Percentiles rank a stretch among this genome's conserved stretches.
Conservation (phyloP, 331 rosid species). For the Ulmus americana region DNA sequence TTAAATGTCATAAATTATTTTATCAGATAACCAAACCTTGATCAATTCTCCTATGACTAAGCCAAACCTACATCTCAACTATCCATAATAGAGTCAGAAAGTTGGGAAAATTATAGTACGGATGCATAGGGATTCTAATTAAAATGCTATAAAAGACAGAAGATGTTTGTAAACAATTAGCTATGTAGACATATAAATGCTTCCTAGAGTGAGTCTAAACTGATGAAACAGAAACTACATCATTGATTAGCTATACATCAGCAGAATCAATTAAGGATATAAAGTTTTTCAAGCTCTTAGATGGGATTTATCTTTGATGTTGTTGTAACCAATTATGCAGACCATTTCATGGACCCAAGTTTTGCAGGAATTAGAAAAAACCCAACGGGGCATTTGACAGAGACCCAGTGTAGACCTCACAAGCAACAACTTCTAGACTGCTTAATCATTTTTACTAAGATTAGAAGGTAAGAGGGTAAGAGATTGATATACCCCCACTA, state of each 20-base stretch:
- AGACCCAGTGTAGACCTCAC: conserved; percentile 2
- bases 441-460: too few species aligned
- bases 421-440: background rate
- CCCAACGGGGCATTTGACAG: background rate
- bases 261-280: background rate
- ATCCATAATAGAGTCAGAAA: background rate
- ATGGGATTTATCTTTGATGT: background rate
- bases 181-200: background rate
- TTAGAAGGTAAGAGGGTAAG: too few species aligned
- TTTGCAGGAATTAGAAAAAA: background rate
- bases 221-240: background rate
- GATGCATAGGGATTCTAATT: background rate
- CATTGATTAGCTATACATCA: background rate
- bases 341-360: too few species aligned
- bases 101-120: conserved; percentile 5
- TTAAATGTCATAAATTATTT: conserved; percentile 6
- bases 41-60: background rate
- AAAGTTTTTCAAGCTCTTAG: background rate
- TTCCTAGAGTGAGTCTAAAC: background rate
- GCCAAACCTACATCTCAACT: conserved; percentile 12
- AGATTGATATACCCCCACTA: too few species aligned
- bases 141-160: background rate
- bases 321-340: too few species aligned
- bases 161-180: background rate
- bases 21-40: background rate